phyloP scores from a whole-genome alignment of 345 rosid genomes.

The Salix viminalis region DNA sequence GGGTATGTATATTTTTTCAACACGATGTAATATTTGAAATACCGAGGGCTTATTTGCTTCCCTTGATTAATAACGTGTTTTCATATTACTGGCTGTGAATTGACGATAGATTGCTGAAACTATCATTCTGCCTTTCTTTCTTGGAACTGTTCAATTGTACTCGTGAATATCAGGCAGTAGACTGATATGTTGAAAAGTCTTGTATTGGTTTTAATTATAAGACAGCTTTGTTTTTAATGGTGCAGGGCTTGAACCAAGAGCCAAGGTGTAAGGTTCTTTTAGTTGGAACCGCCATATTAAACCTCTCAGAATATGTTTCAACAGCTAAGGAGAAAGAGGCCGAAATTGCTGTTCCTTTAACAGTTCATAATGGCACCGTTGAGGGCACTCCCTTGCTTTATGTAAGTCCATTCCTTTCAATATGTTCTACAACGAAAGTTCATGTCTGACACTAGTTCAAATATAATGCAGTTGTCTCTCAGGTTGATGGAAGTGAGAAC shows the following conservation, averaged over 20 bases:
- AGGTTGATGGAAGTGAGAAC: constrained; percentile 29
- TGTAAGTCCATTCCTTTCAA: constrained; percentile 10
- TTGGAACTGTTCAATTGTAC: no score
- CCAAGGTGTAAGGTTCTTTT: constrained; percentile 44
- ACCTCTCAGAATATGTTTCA: constrained; percentile 66
- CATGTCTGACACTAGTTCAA: constrained; percentile 10
- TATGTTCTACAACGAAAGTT: neutral
- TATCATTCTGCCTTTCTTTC: no score
- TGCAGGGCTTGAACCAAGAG: constrained; percentile 47
- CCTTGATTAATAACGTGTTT: no score
- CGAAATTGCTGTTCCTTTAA: constrained; percentile 51
- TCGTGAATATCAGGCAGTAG: no score
- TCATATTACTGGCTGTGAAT: no score
- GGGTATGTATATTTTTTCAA: no score
- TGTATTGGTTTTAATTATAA: neutral
- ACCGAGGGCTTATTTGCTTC: no score
- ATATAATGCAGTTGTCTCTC: constrained; percentile 40
- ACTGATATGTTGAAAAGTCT: neutral
- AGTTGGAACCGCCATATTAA: constrained; percentile 51
- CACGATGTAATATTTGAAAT: no score
- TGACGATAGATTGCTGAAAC: no score
- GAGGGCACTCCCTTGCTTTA: constrained; percentile 45
- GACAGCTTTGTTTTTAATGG: neutral
- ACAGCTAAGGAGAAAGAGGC: constrained; percentile 43
- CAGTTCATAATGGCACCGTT: constrained; percentile 27